phyloP scores from a whole-genome alignment of 192 early-diverging fungal species.

The Thoreauomyces humboldtii region DNA sequence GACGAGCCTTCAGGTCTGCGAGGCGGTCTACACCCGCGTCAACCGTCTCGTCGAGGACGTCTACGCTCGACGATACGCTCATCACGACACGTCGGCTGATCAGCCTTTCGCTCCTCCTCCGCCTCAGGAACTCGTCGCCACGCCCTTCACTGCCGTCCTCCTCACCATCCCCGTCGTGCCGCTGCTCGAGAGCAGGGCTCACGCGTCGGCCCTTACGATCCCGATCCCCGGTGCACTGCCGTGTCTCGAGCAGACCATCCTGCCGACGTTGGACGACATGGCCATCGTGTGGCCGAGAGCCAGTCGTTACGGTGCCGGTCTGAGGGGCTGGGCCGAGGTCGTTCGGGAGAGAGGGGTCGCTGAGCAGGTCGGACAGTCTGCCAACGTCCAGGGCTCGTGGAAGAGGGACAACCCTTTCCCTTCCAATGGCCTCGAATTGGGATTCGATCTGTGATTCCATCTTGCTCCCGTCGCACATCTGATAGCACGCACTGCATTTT shows the following conservation, averaged over 20 bases:
- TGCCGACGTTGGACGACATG: slow-evolving; percentile 14
- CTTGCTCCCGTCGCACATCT: too few relatives aligned
- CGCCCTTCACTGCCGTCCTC: slow-evolving; percentile 7
- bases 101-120: not conserved
- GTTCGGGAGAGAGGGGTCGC: not conserved
- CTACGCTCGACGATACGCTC: not conserved
- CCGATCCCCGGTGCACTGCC: not conserved
- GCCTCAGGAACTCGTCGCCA: not conserved
- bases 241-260: slow-evolving; percentile 5
- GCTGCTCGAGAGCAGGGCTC: not conserved
- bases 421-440: too few relatives aligned
- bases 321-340: slow-evolving; percentile 17
- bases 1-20: slow-evolving; percentile 7
- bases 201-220: not conserved
- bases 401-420: too few relatives aligned
- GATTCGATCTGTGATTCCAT: too few relatives aligned
- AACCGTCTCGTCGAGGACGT: slow-evolving; percentile 5
- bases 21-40: not conserved
- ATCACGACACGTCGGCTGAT: not conserved
- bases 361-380: too few relatives aligned
- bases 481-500: too few relatives aligned
- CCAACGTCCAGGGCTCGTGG: too few relatives aligned
- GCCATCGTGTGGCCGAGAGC: slow-evolving; percentile 13
- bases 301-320: slow-evolving; percentile 5
- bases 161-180: slow-evolving; percentile 5